A percentile compares a stretch with the other conserved stretches of the same genome.
Conservation (phyloP, 345 rosid species). For the Eucalyptus globulus region DNA sequence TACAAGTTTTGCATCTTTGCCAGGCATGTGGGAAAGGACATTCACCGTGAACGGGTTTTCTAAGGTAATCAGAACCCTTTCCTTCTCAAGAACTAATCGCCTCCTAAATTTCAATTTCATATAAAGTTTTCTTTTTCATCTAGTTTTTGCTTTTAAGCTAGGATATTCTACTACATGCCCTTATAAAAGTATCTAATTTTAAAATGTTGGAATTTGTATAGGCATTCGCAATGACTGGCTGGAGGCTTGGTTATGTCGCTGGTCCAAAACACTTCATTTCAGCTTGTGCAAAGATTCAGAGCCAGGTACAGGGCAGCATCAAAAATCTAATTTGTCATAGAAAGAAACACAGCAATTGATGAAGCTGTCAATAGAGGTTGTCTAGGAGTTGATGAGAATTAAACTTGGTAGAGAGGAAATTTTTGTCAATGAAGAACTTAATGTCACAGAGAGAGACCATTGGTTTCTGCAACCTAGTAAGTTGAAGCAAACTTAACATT, state of each 20-base stretch:
- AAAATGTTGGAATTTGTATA: constrained; percentile 5
- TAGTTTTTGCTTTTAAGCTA: background rate
- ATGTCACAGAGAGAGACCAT: background rate
- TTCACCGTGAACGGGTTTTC: constrained; percentile 94
- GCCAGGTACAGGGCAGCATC: constrained; percentile 57
- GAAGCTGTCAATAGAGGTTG: background rate
- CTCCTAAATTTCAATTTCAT: background rate
- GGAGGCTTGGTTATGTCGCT: constrained; percentile 95
- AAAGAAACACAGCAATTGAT: background rate
- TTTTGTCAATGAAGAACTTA: background rate
- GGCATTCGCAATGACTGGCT: constrained; percentile 99
- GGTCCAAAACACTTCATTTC: constrained; percentile 91
- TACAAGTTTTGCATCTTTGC: constrained; percentile 91
- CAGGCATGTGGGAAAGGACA: constrained; percentile 92
- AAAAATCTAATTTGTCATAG: background rate
- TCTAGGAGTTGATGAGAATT: background rate
- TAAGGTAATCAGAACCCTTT: constrained; percentile 39
- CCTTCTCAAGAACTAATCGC: background rate
- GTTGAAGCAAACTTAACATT: background rate
- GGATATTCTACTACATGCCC: background rate
- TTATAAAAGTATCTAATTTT: background rate
- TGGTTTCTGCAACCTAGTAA: background rate
- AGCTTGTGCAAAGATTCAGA: constrained; percentile 92
- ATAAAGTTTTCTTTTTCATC: background rate
- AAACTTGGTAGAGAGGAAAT: background rate